Evolutionary conservation across 2,329 filamentous ascomycete species (phyloP).

Genomic region (Aspergillus quadricinctus): DNA sequence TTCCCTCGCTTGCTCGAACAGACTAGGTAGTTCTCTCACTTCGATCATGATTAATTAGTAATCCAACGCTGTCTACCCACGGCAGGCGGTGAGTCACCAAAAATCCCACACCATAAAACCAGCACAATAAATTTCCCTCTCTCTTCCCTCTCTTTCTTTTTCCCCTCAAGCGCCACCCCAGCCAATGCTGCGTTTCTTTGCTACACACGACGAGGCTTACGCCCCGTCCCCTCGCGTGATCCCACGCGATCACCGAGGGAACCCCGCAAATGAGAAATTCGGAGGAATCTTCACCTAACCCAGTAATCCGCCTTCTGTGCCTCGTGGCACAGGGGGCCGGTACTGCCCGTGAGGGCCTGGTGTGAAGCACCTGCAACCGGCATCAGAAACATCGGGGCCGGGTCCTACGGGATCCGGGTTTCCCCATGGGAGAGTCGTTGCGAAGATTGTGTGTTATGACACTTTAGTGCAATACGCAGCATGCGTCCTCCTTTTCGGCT

Average conservation of each 20-base stretch:
- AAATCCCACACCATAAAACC: slow-evolving; percentile 5
- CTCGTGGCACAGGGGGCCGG: slow-evolving; percentile 25
- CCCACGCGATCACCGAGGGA: slow-evolving; percentile 11
- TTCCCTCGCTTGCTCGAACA: neutral
- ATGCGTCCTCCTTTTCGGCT: slow-evolving; percentile 50
- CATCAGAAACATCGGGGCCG: slow-evolving; percentile 84
- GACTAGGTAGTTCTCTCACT: neutral
- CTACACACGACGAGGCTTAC: slow-evolving; percentile 64
- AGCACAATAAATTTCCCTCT: slow-evolving; percentile 14
- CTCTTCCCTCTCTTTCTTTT: slow-evolving; percentile 37
- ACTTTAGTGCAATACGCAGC: slow-evolving; percentile 97
- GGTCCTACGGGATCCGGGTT: slow-evolving; percentile 21
- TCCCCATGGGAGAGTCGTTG: slow-evolving; percentile 87
- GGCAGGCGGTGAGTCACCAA: slow-evolving; percentile 14
- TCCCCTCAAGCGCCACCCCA: slow-evolving; percentile 69
- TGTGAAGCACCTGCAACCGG: slow-evolving; percentile 81
- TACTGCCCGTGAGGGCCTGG: slow-evolving; percentile 81
- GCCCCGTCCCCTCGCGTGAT: slow-evolving; percentile 15
- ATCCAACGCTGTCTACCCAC: neutral
- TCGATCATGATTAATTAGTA: neutral
- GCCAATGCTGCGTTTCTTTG: slow-evolving; percentile 95
- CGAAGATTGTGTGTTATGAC: slow-evolving; percentile 83
- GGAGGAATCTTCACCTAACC: slow-evolving; percentile 79
- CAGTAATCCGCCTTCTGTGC: slow-evolving; percentile 41
- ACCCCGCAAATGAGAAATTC: slow-evolving; percentile 92